A percentile compares a stretch with the other conserved stretches of the same genome.
Evolutionary conservation across 2,329 filamentous ascomycete genomes (phyloP).

Genomic region (Fusarium buxicola): DNA sequence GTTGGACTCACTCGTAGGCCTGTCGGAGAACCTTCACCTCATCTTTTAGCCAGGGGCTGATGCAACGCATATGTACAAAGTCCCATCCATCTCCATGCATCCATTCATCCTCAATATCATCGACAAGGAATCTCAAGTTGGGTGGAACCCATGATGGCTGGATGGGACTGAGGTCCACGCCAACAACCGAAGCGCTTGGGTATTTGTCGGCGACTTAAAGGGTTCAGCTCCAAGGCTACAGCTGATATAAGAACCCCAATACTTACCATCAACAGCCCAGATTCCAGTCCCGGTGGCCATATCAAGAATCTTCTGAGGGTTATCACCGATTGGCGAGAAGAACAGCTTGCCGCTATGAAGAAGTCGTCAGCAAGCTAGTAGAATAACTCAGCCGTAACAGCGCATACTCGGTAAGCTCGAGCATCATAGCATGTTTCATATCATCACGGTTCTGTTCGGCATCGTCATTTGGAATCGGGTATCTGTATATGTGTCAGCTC

Average conservation of each 20-base stretch:
- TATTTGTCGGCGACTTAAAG: slow-evolving; percentile 41
- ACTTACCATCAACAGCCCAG: slow-evolving; percentile 39
- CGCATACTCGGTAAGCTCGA: slow-evolving; percentile 43
- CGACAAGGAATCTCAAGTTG: slow-evolving; percentile 54
- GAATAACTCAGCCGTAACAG: rapidly evolving
- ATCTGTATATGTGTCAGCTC: slow-evolving; percentile 36
- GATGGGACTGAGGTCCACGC: slow-evolving; percentile 43
- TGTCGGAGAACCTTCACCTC: slow-evolving; percentile 29
- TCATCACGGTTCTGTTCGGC: slow-evolving; percentile 44
- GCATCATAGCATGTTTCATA: slow-evolving; percentile 49
- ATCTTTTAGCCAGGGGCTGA: slow-evolving; percentile 39
- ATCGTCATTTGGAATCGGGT: slow-evolving; percentile 45
- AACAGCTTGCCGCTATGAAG: slow-evolving; percentile 35
- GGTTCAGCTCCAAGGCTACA: background rate
- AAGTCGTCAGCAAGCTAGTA: background rate
- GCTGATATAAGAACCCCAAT: rapidly evolving
- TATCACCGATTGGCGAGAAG: slow-evolving; percentile 28
- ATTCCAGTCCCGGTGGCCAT: slow-evolving; percentile 40
- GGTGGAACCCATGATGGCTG: slow-evolving; percentile 53
- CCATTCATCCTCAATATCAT: slow-evolving; percentile 63
- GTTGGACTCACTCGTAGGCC: slow-evolving; percentile 25
- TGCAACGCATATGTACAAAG: slow-evolving; percentile 42
- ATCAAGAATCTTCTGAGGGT: slow-evolving; percentile 40
- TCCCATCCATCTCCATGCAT: slow-evolving; percentile 36
- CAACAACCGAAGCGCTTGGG: slow-evolving; percentile 39